These are phyloP conservation scores for Penicillium antarcticum DNA, from an alignment of 495 filamentous ascomycete genomes.

Conservation along the genomic window DNA sequence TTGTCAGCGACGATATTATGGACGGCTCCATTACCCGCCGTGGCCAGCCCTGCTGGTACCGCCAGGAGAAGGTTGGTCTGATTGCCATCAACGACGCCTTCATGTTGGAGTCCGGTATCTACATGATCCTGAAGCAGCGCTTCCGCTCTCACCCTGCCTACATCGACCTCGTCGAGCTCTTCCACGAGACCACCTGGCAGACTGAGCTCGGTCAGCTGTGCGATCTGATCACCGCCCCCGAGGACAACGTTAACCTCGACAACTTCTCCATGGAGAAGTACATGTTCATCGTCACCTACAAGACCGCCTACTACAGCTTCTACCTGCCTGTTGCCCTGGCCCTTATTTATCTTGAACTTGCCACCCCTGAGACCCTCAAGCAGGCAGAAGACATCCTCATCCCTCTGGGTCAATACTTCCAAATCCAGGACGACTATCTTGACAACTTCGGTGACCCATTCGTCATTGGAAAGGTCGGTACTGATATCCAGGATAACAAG, in stretches of 20 bases:
- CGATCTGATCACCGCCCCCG: slow-evolving; percentile 92
- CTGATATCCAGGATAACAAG: slow-evolving; percentile 98
- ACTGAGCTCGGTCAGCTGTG: slow-evolving; percentile 93
- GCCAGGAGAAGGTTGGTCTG: slow-evolving; percentile 79
- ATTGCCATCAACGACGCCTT: slow-evolving; percentile 98
- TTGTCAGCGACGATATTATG: slow-evolving; percentile 97
- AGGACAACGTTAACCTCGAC: slow-evolving; percentile 80
- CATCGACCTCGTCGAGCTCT: slow-evolving; percentile 86
- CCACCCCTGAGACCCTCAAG: slow-evolving; percentile 79
- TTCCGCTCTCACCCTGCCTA: slow-evolving; percentile 84
- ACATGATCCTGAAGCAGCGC: slow-evolving; percentile 85
- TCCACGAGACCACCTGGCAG: slow-evolving; percentile 89
- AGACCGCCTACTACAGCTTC: slow-evolving; percentile 98
- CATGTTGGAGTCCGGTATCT: slow-evolving; percentile 90
- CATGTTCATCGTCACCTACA: slow-evolving; percentile 97
- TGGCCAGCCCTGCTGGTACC: slow-evolving; percentile 94
- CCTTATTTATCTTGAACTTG: slow-evolving; percentile 74
- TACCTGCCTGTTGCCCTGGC: slow-evolving; percentile 96
- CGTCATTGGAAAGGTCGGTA: slow-evolving; percentile 98
- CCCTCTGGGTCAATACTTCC: slow-evolving; percentile 98
- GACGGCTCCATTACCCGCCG: slow-evolving; percentile 80
- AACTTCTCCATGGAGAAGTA: slow-evolving; percentile 96
- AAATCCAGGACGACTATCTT: slow-evolving; percentile 97
- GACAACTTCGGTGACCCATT: slow-evolving; percentile 93
- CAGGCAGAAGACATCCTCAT: slow-evolving; percentile 88